phyloP scores from a whole-genome alignment of 2,329 filamentous ascomycete genomes.

The Cryphonectria japonica region DNA sequence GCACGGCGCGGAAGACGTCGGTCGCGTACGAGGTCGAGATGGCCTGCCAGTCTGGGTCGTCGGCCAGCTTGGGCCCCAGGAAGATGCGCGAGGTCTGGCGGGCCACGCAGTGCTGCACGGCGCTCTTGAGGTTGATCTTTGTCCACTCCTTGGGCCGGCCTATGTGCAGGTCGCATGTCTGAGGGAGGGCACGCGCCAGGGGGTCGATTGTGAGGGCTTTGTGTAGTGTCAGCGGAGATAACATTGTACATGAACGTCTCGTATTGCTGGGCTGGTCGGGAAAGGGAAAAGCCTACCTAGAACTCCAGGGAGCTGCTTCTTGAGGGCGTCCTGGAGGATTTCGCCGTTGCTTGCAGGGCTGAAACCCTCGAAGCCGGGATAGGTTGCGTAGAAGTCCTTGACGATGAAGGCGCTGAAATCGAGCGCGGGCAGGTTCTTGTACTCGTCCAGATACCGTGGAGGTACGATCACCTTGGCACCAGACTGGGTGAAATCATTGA shows the following conservation, averaged over 20 bases:
- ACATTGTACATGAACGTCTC: no score
- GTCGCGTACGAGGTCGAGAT: slow-evolving; percentile 6
- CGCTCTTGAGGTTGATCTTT: neutral
- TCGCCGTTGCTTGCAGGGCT: neutral
- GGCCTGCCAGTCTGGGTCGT: slow-evolving; percentile 9
- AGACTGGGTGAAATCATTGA: slow-evolving; percentile 17
- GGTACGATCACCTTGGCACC: slow-evolving; percentile 11
- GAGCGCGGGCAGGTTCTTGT: slow-evolving; percentile 2
- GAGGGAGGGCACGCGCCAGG: neutral
- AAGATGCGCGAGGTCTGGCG: slow-evolving; percentile 11
- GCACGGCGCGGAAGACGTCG: slow-evolving; percentile 2
- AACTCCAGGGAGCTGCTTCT: slow-evolving; percentile 11
- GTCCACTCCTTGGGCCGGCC: slow-evolving; percentile 1
- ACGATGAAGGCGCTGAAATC: slow-evolving; percentile 7
- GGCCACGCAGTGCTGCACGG: neutral
- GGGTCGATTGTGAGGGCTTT: slow-evolving; percentile 1
- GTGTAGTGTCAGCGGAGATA: neutral
- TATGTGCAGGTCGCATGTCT: neutral
- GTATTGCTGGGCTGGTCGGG: no score
- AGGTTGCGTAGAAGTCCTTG: slow-evolving; percentile 17
- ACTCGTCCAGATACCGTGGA: slow-evolving; percentile 13
- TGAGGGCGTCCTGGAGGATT: slow-evolving; percentile 11
- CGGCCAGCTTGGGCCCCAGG: slow-evolving; percentile 5
- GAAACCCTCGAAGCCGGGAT: slow-evolving; percentile 16
- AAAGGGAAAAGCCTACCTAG: neutral